Evolutionary conservation across 441 rosid genomes (phyloP), one percentile per base, ranked within the genome.

Genomic region (Erysimum cheiri): DNA sequence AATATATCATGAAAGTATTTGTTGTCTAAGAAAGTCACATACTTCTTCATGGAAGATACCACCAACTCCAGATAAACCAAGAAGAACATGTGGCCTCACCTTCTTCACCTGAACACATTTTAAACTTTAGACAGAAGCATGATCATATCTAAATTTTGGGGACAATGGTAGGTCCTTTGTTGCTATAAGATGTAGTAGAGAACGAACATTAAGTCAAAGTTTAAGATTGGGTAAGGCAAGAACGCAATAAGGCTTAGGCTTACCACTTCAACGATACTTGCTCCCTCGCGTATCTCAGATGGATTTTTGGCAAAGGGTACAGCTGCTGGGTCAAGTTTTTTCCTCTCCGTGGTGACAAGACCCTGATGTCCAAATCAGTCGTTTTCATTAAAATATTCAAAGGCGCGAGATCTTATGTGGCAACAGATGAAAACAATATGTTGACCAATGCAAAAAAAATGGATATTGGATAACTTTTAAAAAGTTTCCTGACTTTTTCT

Each of bases 31-130:
- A 14, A 53, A 52, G 60, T 64, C 22, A 32, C 75, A 67, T 67
- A 94, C 99, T 89, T 90, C 93, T 80, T 85, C 95, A 53, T 54
- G 57, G 83, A 95, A 95, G 85, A 92, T 65, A 41, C 99, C 97
- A 62, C 96, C 98, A 74, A 95, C 99, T 79, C 99, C 97, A 79
- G 99, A 95, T 78, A 95, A 82, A 81, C 99, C 99, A 80, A 95
- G 97, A 78, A 95, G 96, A 78, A 90, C 99, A 76, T 87, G 89
- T 28, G 98, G 97, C 80, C 81, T 92, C 75, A 90, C 82, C 81
- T 80, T 88, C 79, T 79, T 92, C 62, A 95, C 94, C 99, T 95
- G 89, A 77, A 75, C 11, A 80, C 32, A 28, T 52, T 32, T 72
- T 44, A 26, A 53, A 62, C 57, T 41, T 41, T 24, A 44, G 17